phyloP scores from a whole-genome alignment of 306 rosid species.

The Parietaria judaica region DNA sequence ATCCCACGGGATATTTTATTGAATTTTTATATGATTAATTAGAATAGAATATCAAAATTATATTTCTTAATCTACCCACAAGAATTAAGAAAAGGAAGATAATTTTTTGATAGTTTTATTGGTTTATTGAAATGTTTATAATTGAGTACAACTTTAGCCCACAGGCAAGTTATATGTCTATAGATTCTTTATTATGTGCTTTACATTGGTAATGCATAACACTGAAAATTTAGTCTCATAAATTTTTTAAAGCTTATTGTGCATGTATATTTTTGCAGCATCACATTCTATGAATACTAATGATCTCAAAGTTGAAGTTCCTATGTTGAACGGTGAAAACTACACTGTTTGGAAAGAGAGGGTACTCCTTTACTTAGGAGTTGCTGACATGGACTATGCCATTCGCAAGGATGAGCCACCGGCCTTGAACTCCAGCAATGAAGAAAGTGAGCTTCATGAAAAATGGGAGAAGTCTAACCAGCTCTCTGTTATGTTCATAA shows the following conservation, averaged over 20 bases:
- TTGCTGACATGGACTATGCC: conserved; percentile 1
- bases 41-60: background rate
- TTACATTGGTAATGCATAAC: conserved; percentile 7
- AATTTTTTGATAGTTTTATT: conserved; percentile 4
- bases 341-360: conserved; percentile 5
- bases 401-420: background rate
- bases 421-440: background rate
- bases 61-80: conserved; percentile 9
- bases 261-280: background rate
- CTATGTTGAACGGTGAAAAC: background rate
- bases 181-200: conserved; percentile 1
- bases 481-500: background rate
- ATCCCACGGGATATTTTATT: conserved; percentile 2
- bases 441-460: background rate
- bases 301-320: background rate
- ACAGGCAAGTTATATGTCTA: conserved; percentile 6
- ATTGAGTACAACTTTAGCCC: conserved; percentile 4
- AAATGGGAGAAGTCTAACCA: conserved; percentile 2
- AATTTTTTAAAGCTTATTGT: background rate
- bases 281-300: background rate
- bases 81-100: conserved; percentile 2
- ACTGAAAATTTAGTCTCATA: background rate
- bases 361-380: conserved; percentile 1
- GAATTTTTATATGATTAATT: conserved; percentile 1
- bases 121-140: background rate